Evolutionary conservation across 257 asterid genomes (phyloP).

Genomic region (Solanum chmielewskii): DNA sequence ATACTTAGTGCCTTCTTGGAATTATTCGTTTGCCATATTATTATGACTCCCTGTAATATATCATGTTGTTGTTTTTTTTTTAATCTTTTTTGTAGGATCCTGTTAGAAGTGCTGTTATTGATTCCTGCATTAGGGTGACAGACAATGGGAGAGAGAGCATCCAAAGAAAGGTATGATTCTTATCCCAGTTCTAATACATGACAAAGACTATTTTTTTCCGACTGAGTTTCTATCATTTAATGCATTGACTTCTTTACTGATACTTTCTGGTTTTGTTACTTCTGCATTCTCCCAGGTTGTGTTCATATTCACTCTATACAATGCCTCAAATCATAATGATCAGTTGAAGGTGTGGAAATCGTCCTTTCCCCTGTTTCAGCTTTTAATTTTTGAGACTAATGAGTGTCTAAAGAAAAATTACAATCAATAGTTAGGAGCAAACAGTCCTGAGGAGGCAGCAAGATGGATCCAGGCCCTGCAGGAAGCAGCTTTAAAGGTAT

Average conservation of each 20-base stretch:
- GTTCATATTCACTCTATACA: conserved; percentile 75
- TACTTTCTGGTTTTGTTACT: conserved; percentile 4
- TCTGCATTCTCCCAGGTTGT: conserved; percentile 45
- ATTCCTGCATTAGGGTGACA: conserved; percentile 90
- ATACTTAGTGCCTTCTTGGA: neutral
- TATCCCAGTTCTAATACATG: neutral
- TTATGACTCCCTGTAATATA: neutral
- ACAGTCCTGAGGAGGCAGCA: conserved; percentile 75
- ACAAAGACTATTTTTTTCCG: neutral
- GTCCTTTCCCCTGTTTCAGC: neutral
- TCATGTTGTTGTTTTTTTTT: neutral
- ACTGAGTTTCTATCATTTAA: neutral
- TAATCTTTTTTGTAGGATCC: conserved; percentile 55
- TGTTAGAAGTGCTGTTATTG: conserved; percentile 82
- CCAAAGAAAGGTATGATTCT: conserved; percentile 58
- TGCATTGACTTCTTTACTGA: neutral
- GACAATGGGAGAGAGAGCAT: conserved; percentile 98
- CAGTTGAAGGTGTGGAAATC: conserved; percentile 69
- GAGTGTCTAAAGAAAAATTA: conserved; percentile 1
- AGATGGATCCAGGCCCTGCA: conserved; percentile 69
- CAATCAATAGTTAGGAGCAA: conserved; percentile 60
- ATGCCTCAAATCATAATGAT: conserved; percentile 81
- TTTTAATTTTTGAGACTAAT: neutral
- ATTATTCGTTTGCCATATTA: neutral
- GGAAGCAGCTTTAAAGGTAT: conserved; percentile 82